Evolutionary conservation across 1,284 basidiomycete species (phyloP), one percentile per base, ranked within the genome.

Genomic region (Irpex sp.): DNA sequence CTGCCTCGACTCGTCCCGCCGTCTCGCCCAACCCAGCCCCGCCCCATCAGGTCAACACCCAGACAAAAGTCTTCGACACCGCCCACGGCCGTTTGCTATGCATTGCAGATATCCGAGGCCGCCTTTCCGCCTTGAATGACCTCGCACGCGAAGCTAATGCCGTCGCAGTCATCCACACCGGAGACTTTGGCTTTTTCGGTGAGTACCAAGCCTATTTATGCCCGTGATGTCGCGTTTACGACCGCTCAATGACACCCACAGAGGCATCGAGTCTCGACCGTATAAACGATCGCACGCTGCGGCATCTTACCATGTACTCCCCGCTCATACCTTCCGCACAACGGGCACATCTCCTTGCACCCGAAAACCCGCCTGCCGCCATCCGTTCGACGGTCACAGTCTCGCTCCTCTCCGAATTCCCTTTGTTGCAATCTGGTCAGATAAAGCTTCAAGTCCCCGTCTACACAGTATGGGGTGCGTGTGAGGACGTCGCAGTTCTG

Each of bases 131-230:
- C 61, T 85, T 99, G 73, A 98, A 98, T 77, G 87, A 93, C 73
- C 88, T 98, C 64, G 96, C 96, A 38, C 82, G 89, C 60, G 94
- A 97, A 71, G 87, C 86, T 62, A 89, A 91, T 72, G 95, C 94
- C n/a, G 86, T 91, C 65, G 97, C 96, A 19, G 92, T 99, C 76
- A 94, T 99, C 67, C 97, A 99, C 77, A 98, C 96, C 0, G 97
- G 97, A 62, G 97, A 99, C 81, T 99, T 99, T 88, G 97, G 97
- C 63, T 98, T 99, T 78, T 97, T 97, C 77, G 91, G 91, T 91
- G 66, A 65, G 85, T 77, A 17, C 15, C 15, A 26, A 60, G 13
- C 3, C 44, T 5, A 2, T 9, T 31, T 58, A 38, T 58, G 37
- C 9, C 6, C 5, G 19, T 6, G 19, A 13, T 61, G 52, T 61